phyloP scores from a whole-genome alignment of 257 asterid species.

The Nemophila menziesii region DNA sequence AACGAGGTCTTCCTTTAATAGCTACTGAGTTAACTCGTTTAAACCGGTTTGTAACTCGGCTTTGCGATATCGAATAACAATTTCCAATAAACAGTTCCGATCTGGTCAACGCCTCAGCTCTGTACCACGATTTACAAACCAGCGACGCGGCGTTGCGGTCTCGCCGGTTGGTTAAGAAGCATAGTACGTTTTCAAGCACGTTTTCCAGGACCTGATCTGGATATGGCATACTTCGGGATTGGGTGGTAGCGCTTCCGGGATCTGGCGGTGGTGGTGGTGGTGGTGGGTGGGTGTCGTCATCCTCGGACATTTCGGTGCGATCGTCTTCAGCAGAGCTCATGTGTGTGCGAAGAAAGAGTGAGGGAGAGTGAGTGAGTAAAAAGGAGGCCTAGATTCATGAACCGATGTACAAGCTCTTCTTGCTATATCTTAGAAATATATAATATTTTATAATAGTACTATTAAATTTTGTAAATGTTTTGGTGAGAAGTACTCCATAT shows the following conservation, averaged over 20 bases:
- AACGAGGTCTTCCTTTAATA: constrained; percentile 40
- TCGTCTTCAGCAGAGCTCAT: constrained; percentile 20
- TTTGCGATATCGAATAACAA: constrained; percentile 35
- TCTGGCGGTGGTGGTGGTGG: constrained; percentile 19
- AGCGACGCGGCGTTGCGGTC: constrained; percentile 47
- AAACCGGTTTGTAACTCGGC: constrained; percentile 31
- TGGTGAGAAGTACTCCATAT: neutral
- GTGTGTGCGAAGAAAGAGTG: constrained; percentile 1
- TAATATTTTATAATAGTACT: too few relatives aligned
- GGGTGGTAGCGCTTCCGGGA: constrained; percentile 13
- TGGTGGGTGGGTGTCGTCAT: constrained; percentile 14
- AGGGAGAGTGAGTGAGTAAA: neutral
- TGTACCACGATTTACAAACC: constrained; percentile 42
- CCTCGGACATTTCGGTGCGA: constrained; percentile 37
- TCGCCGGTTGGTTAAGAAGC: constrained; percentile 30
- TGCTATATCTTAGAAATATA: neutral
- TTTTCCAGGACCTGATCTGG: constrained; percentile 40
- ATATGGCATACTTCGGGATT: constrained; percentile 14
- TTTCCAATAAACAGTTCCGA: constrained; percentile 43
- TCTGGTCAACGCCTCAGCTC: constrained; percentile 41
- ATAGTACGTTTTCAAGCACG: constrained; percentile 41
- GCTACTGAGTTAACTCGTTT: constrained; percentile 24
- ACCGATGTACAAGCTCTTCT: neutral
- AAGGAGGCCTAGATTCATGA: neutral
- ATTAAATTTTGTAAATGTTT: neutral